Base-by-base conservation (phyloP, 495 filamentous ascomycete species). In the Ascodesmis nigricans region DNA sequence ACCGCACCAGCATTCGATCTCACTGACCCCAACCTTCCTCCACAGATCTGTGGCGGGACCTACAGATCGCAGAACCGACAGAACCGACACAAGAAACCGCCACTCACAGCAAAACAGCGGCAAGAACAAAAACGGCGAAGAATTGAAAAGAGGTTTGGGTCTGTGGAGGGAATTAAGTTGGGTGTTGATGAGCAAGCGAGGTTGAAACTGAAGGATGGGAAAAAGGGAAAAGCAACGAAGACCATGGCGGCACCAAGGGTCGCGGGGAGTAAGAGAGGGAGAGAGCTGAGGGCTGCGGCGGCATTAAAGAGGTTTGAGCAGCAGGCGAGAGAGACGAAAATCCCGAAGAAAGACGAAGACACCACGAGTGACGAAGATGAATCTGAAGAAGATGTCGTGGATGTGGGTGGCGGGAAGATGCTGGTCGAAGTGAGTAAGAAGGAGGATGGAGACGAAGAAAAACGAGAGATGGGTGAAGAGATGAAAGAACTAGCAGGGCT, bases 211-310 rank as follows among this genome's bases (percentile, higher is more conserved):
- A 76, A 82, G 49, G 61, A 64, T 10, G 75, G 75, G 1, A 71
- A 65, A 41, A n/a, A n/a, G n/a, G n/a, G n/a, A n/a, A n/a, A n/a
- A n/a, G n/a, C n/a, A n/a, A 63, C 58, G 5, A 81, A 77, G 41
- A 73, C 74, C 0, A 60, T 67, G 38, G 71, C 80, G 11, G 75
- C 74, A 6, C 78, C 78, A 0, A 61, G 69, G 37, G 73, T 82
- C 9, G 78, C 78, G 5, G 58, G 58, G 9, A 80, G 74, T 44
- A 61, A 60, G 20, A 55, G 78, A 33, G 78, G 78, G 1, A 56
- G 78, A 38, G 78, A 84, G 32, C 52, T 84, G 10, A 59, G 78
- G 41, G 78, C 75, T 17, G 75, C 71, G 9, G 78, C 78, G 25
- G 78, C 78, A 3, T 42, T 83, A 39, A 74, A 71, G 13, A 64